Evolutionary conservation across 1,139 yeast species (phyloP).

Genomic region (Groenewaldozyma auringiensis): DNA sequence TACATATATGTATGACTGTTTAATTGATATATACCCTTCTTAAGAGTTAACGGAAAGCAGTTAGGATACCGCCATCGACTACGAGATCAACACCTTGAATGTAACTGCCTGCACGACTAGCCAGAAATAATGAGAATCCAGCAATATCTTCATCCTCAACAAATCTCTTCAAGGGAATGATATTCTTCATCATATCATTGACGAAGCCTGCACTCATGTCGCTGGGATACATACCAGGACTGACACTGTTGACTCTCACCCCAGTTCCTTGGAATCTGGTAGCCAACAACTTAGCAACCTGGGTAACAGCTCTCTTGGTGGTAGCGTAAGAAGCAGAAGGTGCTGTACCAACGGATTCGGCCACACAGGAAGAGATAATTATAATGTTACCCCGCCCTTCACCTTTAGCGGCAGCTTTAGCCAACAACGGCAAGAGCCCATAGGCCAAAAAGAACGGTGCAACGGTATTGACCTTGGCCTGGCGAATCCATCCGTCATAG

Average conservation of each 20-base stretch:
- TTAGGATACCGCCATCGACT: conserved; percentile 8
- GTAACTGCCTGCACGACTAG: conserved; percentile 8
- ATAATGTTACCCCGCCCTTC: conserved; percentile 38
- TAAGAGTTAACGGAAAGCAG: too few species aligned
- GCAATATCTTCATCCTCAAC: conserved; percentile 7
- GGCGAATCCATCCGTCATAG: conserved; percentile 11
- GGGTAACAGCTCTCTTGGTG: conserved; percentile 70
- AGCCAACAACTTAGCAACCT: conserved; percentile 60
- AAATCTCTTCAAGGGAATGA: conserved; percentile 3
- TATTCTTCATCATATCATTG: conserved; percentile 1
- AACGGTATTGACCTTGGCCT: conserved; percentile 7
- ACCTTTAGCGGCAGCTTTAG: conserved; percentile 10
- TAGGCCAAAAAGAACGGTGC: conserved; percentile 10
- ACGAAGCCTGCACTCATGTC: conserved; percentile 8
- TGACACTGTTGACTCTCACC: conserved; percentile 12
- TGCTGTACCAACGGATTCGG: conserved; percentile 71
- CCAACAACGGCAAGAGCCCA: conserved; percentile 10
- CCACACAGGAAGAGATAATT: conserved; percentile 81
- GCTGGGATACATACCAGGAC: conserved; percentile 11
- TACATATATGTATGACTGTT: too few species aligned
- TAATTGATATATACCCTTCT: too few species aligned
- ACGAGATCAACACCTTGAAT: conserved; percentile 6
- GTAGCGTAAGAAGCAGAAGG: conserved; percentile 75
- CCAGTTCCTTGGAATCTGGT: conserved; percentile 6
- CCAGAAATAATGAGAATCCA: conserved; percentile 9